Conservation (phyloP, 768 basidiomycete species). For the Leccinum imitatum region DNA sequence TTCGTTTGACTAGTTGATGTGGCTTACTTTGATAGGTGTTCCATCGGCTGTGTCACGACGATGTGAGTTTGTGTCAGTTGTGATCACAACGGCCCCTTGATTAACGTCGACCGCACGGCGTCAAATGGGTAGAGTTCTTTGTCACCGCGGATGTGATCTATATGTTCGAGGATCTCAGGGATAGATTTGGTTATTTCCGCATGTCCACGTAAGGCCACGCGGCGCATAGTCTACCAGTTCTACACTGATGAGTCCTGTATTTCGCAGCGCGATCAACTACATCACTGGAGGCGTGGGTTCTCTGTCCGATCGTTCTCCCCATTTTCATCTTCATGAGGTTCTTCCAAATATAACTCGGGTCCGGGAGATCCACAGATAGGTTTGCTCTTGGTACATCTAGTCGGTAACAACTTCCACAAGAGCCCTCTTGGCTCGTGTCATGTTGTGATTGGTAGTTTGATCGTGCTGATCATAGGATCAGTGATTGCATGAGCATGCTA, state of each 20-base stretch:
- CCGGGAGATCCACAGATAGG: conserved; percentile 99
- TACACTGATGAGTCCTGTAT: conserved; percentile 5
- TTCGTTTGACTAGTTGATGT: conserved; percentile 96
- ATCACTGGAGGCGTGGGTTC: conserved; percentile 85
- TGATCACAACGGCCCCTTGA: background rate
- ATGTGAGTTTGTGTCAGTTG: conserved; percentile 49
- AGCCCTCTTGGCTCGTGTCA: conserved; percentile 75
- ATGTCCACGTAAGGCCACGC: conserved; percentile 77
- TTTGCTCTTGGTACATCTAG: conserved; percentile 94
- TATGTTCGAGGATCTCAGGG: conserved; percentile 99
- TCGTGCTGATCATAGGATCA: conserved; percentile 26
- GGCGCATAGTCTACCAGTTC: conserved; percentile 2
- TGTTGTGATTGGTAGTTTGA: background rate
- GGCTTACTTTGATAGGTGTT: conserved; percentile 90
- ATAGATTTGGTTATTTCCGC: conserved; percentile 93
- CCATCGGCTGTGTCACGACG: conserved; percentile 86
- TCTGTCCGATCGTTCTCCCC: conserved; percentile 86
- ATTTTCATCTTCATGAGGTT: conserved; percentile 89
- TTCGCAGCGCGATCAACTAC: conserved; percentile 77
- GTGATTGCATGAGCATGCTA: conserved; percentile 72
- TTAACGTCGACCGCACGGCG: conserved; percentile 44
- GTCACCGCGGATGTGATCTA: conserved; percentile 88
- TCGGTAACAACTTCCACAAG: conserved; percentile 86
- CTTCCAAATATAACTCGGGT: conserved; percentile 96
- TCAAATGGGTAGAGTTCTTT: conserved; percentile 96